Conservation (phyloP, 495 filamentous ascomycete genomes). For the Jackrogersella minutella region DNA sequence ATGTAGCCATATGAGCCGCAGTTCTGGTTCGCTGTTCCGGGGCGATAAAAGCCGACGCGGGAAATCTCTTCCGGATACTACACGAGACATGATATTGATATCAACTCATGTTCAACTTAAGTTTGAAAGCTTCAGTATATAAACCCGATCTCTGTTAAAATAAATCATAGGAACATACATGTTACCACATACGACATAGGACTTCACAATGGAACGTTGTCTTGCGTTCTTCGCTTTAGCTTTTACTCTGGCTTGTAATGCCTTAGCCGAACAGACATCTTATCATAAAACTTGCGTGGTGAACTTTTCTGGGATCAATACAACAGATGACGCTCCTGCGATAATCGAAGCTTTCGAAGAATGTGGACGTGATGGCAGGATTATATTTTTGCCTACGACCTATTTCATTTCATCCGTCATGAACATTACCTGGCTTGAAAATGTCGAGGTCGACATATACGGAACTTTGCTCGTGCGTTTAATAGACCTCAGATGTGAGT, state of each 20-base stretch:
- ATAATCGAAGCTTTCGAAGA: not conserved
- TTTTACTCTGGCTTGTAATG: not conserved
- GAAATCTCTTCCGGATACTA: too few relatives aligned
- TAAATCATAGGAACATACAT: too few relatives aligned
- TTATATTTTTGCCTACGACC: not conserved
- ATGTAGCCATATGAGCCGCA: too few relatives aligned
- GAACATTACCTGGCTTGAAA: conserved; percentile 5
- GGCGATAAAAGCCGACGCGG: too few relatives aligned
- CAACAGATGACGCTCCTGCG: not conserved
- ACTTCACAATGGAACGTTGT: not conserved
- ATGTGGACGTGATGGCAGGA: not conserved
- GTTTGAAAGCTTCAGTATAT: too few relatives aligned
- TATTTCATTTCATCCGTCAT: conserved; percentile 2
- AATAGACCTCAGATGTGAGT: not conserved
- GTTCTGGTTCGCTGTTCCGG: too few relatives aligned
- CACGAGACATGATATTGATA: too few relatives aligned
- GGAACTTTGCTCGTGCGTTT: not conserved
- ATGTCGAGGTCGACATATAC: not conserved
- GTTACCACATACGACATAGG: too few relatives aligned
- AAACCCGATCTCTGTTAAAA: too few relatives aligned
- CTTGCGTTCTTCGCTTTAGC: not conserved
- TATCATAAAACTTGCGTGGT: not conserved
- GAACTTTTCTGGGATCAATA: not conserved
- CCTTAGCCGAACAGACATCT: not conserved
- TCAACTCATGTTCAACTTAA: too few relatives aligned